Evolutionary conservation across 768 basidiomycete genomes (phyloP).

Genomic region (Chiua virens): DNA sequence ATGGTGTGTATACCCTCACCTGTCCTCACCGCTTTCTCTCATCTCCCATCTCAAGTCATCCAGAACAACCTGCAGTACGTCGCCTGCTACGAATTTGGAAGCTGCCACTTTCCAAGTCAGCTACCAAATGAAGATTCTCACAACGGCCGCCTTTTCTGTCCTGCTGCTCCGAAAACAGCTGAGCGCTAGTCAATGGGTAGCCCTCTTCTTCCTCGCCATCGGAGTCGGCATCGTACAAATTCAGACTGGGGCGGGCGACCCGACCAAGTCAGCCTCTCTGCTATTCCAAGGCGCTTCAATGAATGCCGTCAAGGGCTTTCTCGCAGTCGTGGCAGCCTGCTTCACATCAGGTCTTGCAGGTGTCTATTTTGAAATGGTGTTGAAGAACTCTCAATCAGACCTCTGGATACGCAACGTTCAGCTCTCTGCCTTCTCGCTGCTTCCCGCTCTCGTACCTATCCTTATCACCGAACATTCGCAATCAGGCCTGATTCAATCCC

Average conservation of each 20-base stretch:
- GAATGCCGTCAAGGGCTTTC: slow-evolving; percentile 82
- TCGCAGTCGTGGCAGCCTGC: slow-evolving; percentile 88
- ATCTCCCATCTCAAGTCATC: slow-evolving; percentile 50
- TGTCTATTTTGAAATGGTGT: slow-evolving; percentile 97
- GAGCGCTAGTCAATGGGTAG: slow-evolving; percentile 75
- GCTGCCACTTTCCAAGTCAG: slow-evolving; percentile 97
- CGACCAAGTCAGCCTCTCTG: slow-evolving; percentile 28
- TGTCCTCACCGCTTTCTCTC: neutral
- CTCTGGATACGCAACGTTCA: slow-evolving; percentile 98
- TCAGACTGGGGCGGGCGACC: slow-evolving; percentile 44
- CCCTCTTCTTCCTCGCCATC: slow-evolving; percentile 79
- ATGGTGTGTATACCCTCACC: slow-evolving; percentile 45
- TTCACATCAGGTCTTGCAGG: slow-evolving; percentile 95
- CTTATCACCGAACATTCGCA: slow-evolving; percentile 50
- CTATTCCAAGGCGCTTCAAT: slow-evolving; percentile 53
- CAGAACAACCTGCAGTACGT: slow-evolving; percentile 97
- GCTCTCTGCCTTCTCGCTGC: slow-evolving; percentile 88
- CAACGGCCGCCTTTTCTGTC: slow-evolving; percentile 88
- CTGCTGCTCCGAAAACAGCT: slow-evolving; percentile 77
- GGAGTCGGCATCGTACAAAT: slow-evolving; percentile 91
- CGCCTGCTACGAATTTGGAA: slow-evolving; percentile 88
- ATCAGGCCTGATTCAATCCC: slow-evolving; percentile 42
- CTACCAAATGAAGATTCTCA: slow-evolving; percentile 97
- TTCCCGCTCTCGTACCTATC: slow-evolving; percentile 83
- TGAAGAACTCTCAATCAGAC: slow-evolving; percentile 86